Conservation (phyloP, 148 eudicot species). For the Fagopyrum tataricum region DNA sequence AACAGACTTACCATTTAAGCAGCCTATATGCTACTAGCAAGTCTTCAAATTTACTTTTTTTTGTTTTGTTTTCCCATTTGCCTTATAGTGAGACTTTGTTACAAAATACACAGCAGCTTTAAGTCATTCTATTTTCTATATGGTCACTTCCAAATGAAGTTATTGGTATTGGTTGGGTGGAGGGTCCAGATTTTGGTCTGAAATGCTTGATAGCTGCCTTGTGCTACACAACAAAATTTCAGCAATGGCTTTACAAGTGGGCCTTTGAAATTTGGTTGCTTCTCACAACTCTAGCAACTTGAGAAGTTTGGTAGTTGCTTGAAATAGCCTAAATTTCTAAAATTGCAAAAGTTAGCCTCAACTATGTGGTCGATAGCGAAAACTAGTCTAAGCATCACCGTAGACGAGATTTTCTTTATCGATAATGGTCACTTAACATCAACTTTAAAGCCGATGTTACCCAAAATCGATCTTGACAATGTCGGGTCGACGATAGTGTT, state of each 20-base stretch:
- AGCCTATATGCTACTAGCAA: neutral
- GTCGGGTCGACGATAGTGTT: no score
- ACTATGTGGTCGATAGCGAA: no score
- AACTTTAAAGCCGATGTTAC: no score
- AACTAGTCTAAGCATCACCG: no score
- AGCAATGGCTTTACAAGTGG: neutral
- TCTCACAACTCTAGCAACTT: neutral
- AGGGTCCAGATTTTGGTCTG: neutral
- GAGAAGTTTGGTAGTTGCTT: neutral
- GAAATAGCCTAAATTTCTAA: no score
- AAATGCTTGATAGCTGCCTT: neutral
- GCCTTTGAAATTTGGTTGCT: neutral
- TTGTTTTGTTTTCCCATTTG: neutral
- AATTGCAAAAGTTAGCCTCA: no score
- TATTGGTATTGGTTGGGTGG: neutral
- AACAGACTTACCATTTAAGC: neutral
- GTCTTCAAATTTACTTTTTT: neutral
- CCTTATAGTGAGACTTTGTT: neutral
- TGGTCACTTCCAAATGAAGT: slow-evolving; percentile 4
- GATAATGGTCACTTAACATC: no score
- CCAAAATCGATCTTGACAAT: no score
- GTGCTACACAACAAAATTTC: neutral
- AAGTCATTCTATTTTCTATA: neutral
- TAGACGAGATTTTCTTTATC: no score
- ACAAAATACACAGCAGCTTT: neutral